phyloP scores from a whole-genome alignment of 2,329 filamentous ascomycete species.

The Pseudogymnoascus sp. region DNA sequence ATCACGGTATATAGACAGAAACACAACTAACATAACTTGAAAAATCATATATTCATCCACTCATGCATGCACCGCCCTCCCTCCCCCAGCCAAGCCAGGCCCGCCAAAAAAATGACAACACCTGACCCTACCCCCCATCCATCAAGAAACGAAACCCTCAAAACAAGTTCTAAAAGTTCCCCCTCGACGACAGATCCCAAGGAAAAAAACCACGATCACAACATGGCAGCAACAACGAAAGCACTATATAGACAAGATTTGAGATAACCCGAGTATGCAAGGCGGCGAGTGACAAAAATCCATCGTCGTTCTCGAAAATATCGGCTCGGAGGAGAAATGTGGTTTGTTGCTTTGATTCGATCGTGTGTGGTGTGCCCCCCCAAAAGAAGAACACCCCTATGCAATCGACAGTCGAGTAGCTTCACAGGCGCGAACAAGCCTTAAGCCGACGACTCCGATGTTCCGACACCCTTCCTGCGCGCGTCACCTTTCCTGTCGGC shows the following conservation, averaged over 20 bases:
- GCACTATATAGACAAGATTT: too few relatives aligned
- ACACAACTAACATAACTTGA: background rate
- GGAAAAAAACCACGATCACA: too few relatives aligned
- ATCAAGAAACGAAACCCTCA: too few relatives aligned
- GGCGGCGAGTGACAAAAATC: too few relatives aligned
- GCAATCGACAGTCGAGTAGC: background rate
- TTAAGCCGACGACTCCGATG: constrained; percentile 9
- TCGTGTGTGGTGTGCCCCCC: background rate
- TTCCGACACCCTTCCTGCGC: constrained; percentile 28
- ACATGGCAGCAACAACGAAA: too few relatives aligned
- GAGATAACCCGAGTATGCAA: too few relatives aligned
- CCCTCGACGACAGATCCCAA: too few relatives aligned
- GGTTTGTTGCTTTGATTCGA: background rate
- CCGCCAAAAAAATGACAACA: background rate
- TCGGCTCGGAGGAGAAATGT: too few relatives aligned
- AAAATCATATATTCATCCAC: background rate
- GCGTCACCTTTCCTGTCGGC: constrained; percentile 24
- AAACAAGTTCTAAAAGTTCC: too few relatives aligned
- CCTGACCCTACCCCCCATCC: background rate
- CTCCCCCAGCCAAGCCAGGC: background rate
- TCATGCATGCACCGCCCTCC: background rate
- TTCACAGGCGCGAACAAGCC: background rate
- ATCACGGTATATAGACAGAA: background rate
- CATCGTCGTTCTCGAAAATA: too few relatives aligned
- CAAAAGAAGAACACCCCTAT: background rate